Evolutionary conservation across 768 basidiomycete genomes (phyloP), one percentile per base, ranked within the genome.

Genomic region (Steccherinum ochraceum): DNA sequence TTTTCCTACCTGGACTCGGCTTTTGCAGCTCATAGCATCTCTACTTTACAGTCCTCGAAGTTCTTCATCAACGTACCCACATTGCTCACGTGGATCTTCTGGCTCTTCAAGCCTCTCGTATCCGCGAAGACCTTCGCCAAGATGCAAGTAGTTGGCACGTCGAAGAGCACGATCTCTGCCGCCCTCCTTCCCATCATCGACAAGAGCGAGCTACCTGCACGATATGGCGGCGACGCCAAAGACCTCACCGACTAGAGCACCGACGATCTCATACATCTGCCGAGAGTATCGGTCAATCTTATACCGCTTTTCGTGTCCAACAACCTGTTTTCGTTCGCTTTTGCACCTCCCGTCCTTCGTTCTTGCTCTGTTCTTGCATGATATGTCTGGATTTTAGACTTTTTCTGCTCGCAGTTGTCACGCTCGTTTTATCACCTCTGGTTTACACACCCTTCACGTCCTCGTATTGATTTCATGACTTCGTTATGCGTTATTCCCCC

Each of bases 1-100:
- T 25, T 21, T 26, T 24, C 5, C 24, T 49, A 11, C 40, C 23
- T n/a, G n/a, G n/a, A n/a, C n/a, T n/a, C n/a, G n/a, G n/a, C 26
- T 48, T 19, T 45, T 21, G 21, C n/a, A 5, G 12, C 40, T 47
- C 39, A 46, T 27, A 19, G 2, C 41, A 18, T 53, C 26, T 12
- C 51, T 19, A 26, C 45, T 25, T 18, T 12, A 19, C 55, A 86
- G 84, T 75, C 78, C 59, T 77, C 76, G 62, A 91, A 91, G 63
- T 87, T 83, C 69, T 91, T 92, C 61, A 73, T 92, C 60, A 89
- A 88, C 58, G 87, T 92, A 12, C 89, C 89, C 0, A 77, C 78
- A 2, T 59, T 87, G 51, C 72, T 90, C 57, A 77, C 81, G 39
- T 91, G 89, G 88, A 75, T 92, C 53, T 92, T 89, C 69, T 91